Evolutionary conservation across 1,139 yeast species (phyloP).

Genomic region (Candida glucosophila): DNA sequence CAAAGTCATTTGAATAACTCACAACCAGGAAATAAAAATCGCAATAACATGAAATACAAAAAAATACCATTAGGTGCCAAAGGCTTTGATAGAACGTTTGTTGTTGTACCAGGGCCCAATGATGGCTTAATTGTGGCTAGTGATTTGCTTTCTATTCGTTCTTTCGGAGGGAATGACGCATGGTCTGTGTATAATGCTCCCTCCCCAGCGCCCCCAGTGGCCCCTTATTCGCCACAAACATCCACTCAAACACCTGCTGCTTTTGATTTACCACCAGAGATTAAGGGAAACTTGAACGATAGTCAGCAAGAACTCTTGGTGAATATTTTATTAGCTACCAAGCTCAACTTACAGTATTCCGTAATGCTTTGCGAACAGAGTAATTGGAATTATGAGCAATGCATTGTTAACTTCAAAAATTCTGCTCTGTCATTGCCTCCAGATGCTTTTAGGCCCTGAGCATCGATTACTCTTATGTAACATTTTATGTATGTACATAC

Average conservation of each 20-base stretch:
- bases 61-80: conserved; percentile 47
- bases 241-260: conserved; percentile 16
- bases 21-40: conserved; percentile 20
- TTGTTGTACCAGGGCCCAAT: conserved; percentile 65
- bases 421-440: conserved; percentile 41
- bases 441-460: conserved; percentile 22
- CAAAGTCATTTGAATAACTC: conserved; percentile 9
- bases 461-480: background rate
- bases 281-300: conserved; percentile 42
- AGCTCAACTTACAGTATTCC: conserved; percentile 69
- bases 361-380: conserved; percentile 85
- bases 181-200: conserved; percentile 30
- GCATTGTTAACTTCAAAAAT: conserved; percentile 63
- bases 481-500: too few relatives aligned
- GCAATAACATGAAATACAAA: conserved; percentile 20
- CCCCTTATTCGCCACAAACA: conserved; percentile 10
- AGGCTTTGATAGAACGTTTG: conserved; percentile 81
- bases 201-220: conserved; percentile 8
- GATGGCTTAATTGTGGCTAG: conserved; percentile 77
- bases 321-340: conserved; percentile 64
- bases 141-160: conserved; percentile 65
- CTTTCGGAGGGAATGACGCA: conserved; percentile 49
- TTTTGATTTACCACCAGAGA: conserved; percentile 42
- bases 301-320: conserved; percentile 60
- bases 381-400: conserved; percentile 69